These are phyloP conservation scores for Aspergillus clavatus DNA, from an alignment of 2,329 filamentous ascomycete genomes.

Conservation along the genomic window DNA sequence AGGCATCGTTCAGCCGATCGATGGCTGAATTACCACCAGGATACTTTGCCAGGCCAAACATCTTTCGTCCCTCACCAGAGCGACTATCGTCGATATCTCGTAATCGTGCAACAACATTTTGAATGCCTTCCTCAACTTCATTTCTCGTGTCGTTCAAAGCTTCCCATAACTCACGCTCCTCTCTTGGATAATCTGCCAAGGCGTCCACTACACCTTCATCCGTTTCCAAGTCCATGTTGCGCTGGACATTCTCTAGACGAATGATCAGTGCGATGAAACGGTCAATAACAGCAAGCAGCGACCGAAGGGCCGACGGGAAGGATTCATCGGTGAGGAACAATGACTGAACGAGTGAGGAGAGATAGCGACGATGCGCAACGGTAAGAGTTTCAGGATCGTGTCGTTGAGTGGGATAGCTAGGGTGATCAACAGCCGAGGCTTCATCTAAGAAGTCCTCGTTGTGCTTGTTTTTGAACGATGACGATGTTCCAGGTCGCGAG, in stretches of 20 bases:
- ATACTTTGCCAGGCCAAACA: conserved; percentile 29
- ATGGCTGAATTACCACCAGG: conserved; percentile 21
- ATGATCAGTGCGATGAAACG: conserved; percentile 72
- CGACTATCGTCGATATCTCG: conserved; percentile 58
- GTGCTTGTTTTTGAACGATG: conserved; percentile 21
- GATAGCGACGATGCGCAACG: conserved; percentile 71
- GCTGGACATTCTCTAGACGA: conserved; percentile 71
- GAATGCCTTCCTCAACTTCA: conserved; percentile 63
- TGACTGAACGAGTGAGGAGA: conserved; percentile 56
- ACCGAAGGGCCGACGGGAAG: conserved; percentile 38
- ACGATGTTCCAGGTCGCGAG: conserved; percentile 39
- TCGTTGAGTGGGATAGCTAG: conserved; percentile 28
- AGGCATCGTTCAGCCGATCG: conserved; percentile 23
- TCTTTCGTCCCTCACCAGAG: conserved; percentile 36
- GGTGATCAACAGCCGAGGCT: conserved; percentile 9
- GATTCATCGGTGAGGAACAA: conserved; percentile 41
- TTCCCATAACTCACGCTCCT: conserved; percentile 63
- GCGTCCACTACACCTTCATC: conserved; percentile 78
- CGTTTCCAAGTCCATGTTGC: conserved; percentile 71
- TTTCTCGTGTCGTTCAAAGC: conserved; percentile 61
- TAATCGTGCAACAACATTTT: conserved; percentile 53
- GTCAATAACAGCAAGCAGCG: conserved; percentile 57
- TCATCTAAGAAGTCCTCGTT: conserved; percentile 7
- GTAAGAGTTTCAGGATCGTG: conserved; percentile 84
- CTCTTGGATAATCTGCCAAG: conserved; percentile 64